Evolutionary conservation across 2,329 filamentous ascomycete species (phyloP), one percentile per base, ranked within the genome.

Genomic region (Leptographium wingfieldii): DNA sequence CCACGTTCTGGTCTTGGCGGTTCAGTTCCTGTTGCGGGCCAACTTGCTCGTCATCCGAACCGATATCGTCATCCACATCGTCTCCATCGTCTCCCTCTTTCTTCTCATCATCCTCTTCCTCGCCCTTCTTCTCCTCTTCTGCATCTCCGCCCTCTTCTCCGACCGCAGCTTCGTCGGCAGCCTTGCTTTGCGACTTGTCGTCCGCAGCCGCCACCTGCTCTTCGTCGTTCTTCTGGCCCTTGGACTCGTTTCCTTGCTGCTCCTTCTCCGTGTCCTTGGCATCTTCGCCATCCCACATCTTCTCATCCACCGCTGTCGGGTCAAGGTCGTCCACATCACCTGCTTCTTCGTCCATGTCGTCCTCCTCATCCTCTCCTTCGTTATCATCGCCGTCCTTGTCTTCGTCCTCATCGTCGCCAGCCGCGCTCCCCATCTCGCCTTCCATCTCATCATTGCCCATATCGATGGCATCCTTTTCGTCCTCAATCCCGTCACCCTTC

Each of bases 241-340:
- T 85, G 25, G 87, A 76, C 61, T 90, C 80, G 59, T 91, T 84
- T 6, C 84, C 86, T 68, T 90, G 78, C 68, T 90, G 87, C 53
- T 96, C 88, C 66, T 94, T 94, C 55, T 92, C 87, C 1, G 88
- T 85, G 55, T 92, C 84, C 53, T 92, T 81, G 56, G 89, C 86
- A 52, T 90, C 86, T 58, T 87, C 85, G 48, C 91, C 92, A 72
- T 99, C 92, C 94, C 94, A 99, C 82, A 97, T 91, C 77, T 97
- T 99, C 75, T 99, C 95, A 69, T 99, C 95, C 1, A 97, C 88
- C 25, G 92, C 89, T 19, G 85, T 88, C 14, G 90, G 87, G 66
- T 96, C 92, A 51, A 96, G 77, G 67, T 95, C 90, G 73, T 96
- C 90, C 12, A 97, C 91, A 67, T 91, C 88, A 1, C 92, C 94